A percentile compares a stretch with the other conserved stretches of the same genome.
Evolutionary conservation across 495 filamentous ascomycete genomes (phyloP).

Genomic region (Daldinia grandis): DNA sequence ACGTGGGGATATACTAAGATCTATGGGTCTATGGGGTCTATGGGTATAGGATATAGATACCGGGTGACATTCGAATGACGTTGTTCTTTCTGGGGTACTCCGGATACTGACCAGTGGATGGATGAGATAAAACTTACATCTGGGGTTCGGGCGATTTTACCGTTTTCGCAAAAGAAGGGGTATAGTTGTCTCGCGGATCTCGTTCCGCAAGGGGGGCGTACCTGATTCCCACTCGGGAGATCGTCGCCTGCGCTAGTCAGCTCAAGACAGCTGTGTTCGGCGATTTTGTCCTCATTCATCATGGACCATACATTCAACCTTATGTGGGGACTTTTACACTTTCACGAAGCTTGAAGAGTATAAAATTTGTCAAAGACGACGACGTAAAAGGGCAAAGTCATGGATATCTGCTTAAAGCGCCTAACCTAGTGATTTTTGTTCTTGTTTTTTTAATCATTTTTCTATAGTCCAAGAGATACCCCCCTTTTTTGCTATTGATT

Average conservation of each 20-base stretch:
- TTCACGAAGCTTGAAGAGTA: constrained; percentile 30
- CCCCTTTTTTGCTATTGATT: not conserved
- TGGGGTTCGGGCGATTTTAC: constrained; percentile 28
- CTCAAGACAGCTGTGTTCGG: constrained; percentile 32
- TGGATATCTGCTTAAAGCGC: not conserved
- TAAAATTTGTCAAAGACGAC: constrained; percentile 8
- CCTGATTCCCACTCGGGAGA: constrained; percentile 26
- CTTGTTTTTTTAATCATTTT: not conserved
- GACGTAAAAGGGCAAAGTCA: not conserved
- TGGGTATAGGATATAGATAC: no score
- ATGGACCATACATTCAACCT: constrained; percentile 6
- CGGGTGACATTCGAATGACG: constrained; percentile 25
- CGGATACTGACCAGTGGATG: constrained; percentile 1
- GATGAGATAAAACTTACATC: not conserved
- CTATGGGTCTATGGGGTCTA: no score
- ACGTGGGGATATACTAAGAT: constrained; percentile 15
- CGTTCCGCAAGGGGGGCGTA: constrained; percentile 9
- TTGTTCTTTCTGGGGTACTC: not conserved
- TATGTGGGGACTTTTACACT: constrained; percentile 28
- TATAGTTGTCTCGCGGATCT: constrained; percentile 7
- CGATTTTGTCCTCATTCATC: constrained; percentile 40
- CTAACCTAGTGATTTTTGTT: not conserved
- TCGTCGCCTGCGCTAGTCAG: constrained; percentile 9
- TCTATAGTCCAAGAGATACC: constrained; percentile 9
- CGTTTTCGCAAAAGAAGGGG: constrained; percentile 20